Base-by-base conservation (phyloP, 2,329 filamentous ascomycete species). In the Colletotrichum euphorbiae region DNA sequence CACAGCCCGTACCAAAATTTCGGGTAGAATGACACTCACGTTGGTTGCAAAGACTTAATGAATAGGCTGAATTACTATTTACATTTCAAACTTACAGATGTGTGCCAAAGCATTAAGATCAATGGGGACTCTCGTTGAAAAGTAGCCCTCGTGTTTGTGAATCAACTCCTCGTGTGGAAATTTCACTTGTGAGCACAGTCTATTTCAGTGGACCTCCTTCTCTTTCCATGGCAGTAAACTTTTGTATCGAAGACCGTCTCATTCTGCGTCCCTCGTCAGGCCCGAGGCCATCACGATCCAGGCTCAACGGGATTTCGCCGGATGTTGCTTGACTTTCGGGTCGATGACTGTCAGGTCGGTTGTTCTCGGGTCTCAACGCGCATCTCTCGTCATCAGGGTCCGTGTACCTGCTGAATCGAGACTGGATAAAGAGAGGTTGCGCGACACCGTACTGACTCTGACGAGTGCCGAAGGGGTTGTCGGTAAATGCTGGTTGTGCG, bases 331-430 rank as follows among this genome's bases (percentile, higher is more conserved):
- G 17, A 4, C 65, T 68, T 1, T 68, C 61, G 12, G 65, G 65
- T 3, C 65, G 61, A 13, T 4, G 36, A 8, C 36, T 38, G 36
- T 38, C 36, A 15, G 36, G 36, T 38, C 12, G 36, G 13, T 38
- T 38, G 36, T 3, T 38, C 11, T 38, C 36, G 13, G 36, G 36
- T 38, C 36, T 38, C n/a, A 68, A 11, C 0, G 31, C 19, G 1
- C 46, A 21, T 11, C 46, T 58, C 33, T 64, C 65, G 3, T 68
- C 65, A 0, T 65, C 65, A 1, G 48, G 61, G 17, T 68, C 65
- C 6, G 65, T 68, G 1, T 68, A 68, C 11, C 61, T 59, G 21
- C 65, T 68, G 13, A 68, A 68, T 2, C 65, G 48, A 12, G 65
- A 65, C 40, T 68, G 65, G 3, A 68, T 68, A 4, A 59, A 68